Base-by-base conservation (phyloP, 2,329 filamentous ascomycete species). In the Penicillium sp. region DNA sequence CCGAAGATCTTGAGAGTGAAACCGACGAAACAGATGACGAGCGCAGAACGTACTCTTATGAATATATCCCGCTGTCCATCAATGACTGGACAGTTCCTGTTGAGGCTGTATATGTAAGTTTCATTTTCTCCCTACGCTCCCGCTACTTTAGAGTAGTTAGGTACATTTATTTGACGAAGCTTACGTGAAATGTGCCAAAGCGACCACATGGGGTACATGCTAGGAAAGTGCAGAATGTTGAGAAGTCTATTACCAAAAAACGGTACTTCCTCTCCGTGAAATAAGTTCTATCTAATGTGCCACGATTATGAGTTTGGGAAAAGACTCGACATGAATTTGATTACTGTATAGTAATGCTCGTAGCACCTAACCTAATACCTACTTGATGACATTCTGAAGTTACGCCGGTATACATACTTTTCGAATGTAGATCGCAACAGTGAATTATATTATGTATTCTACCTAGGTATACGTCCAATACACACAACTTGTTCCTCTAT, bases 151-250 rank as follows among this genome's bases (percentile, higher is more conserved):
- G 28, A 33, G 28, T 33, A 33, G 12, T 12, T 12, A 6, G 12
- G 33, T 5, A 11, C 9, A 38, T 40, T 18, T 40, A 2, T 18
- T 18, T 18, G 16, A 40, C 8, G 18, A 26, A 49, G 38, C 55
- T 57, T 4, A 57, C 38, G 26, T 28, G 30, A 40, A 20, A 18
- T 5, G 26, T 24, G n/a, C 16, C 16, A 38, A 18, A 57, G 55
- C 55, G 55, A 28, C 55, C 55, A 18, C 55, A 57, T 53, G 55
- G 55, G n/a, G 55, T 57, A n/a, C 55, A 57, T 53, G 50, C 55
- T 14, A 52, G 50, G 6, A 57, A 57, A 23, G 35, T 49, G n/a
- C 35, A 33, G 6, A 53, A 53, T 6, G 16, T 33, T 18, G 50
- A 48, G 18, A 52, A 53, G 23, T 57, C 55, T 16, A 28, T 57